Evolutionary conservation across 331 rosid species (phyloP), one percentile per base, ranked within the genome.

Genomic region (Prunus yedoensis): DNA sequence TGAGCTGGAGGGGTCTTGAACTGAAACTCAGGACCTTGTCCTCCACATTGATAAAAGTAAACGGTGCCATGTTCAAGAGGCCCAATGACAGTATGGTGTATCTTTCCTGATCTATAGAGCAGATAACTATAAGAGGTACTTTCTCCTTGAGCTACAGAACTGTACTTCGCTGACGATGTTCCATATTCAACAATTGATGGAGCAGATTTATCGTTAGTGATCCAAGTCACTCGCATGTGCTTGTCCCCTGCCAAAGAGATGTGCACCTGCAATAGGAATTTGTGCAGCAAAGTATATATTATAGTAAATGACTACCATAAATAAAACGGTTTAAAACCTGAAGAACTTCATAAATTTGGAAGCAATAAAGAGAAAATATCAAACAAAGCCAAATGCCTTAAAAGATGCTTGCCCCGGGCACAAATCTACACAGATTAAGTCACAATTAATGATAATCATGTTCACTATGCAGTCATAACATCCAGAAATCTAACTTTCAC

Each of bases 151-250:
- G 91, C 80, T 14, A 79, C 68, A 61, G 84, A 82, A 62, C 73
- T 77, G 78, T 94, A 91, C 71, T 27, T 76, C 60, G 93, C 92
- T 1, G 95, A 85, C 27, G 77, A 76, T 50, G 83, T 90, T 46
- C 98, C 98, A 80, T 94, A 94, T 74, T 94, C 93, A n/a, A 94
- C 96, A 18, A 81, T 10, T 11, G 98, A 90, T 75, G 95, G 92
- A 27, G 97, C 81, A 15, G 83, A 86, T 3, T 78, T 69, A 81
- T 87, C 95, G 78, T 77, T 79, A 12, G 95, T 90, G 46, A 87
- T 63, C 98, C 98, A 94, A 17, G 90, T 80, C 74, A 94, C 77
- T 75, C 98, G 84, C 87, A 94, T 84, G 85, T 90, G 90, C 63
- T 83, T 70, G 49, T 94, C 92, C 64, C 95, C 96, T 15, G 97